A percentile compares a stretch with the other conserved stretches of the same genome.
Evolutionary conservation across 768 basidiomycete genomes (phyloP).

Genomic region (Gautieria morchelliformis): DNA sequence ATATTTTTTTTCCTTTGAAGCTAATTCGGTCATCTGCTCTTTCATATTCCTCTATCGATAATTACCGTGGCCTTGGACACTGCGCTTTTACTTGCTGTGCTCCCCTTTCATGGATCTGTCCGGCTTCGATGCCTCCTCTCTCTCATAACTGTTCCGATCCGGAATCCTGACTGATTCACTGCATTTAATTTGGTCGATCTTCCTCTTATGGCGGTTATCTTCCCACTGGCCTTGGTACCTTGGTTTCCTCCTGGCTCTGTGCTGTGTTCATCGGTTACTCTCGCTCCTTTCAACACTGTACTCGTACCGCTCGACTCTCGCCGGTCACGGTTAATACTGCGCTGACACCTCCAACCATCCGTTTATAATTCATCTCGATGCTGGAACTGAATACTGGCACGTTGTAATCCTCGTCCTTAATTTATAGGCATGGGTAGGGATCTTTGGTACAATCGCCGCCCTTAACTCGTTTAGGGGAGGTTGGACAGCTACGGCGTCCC

Average conservation of each 20-base stretch:
- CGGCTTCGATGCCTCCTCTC: neutral
- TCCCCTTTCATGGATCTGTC: too few species aligned
- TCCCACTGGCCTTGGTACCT: neutral
- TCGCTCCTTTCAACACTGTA: too few species aligned
- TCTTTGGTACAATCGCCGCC: constrained; percentile 40
- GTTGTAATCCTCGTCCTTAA: neutral
- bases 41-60: too few species aligned
- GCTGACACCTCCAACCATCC: neutral
- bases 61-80: neutral
- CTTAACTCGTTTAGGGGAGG: constrained; percentile 56
- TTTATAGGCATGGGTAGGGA: constrained; percentile 28
- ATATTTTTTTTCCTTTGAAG: neutral
- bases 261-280: neutral
- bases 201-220: too few species aligned
- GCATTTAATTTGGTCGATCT: neutral
- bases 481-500: constrained; percentile 55
- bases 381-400: neutral
- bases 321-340: too few species aligned
- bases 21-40: too few species aligned
- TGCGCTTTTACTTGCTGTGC: neutral
- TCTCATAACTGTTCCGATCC: neutral
- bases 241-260: neutral
- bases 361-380: too few species aligned
- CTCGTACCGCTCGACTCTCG: too few species aligned
- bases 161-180: neutral